A percentile compares a stretch with the other conserved stretches of the same genome.
Evolutionary conservation across 495 filamentous ascomycete species (phyloP).

Genomic region (Neurospora pannonica): DNA sequence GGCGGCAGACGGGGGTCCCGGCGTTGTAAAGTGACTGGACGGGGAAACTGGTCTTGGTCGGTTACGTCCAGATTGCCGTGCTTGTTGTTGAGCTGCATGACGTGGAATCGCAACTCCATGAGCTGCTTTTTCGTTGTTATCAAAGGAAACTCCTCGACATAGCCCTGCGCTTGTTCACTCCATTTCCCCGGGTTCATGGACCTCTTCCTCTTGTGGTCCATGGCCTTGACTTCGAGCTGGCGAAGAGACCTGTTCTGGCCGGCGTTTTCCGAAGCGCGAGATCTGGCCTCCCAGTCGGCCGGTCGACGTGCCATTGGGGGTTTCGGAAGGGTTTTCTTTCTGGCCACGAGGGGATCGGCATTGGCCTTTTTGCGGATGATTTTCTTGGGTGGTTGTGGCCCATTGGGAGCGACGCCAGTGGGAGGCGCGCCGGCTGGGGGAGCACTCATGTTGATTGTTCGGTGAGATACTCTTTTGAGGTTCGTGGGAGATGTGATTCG

Average conservation of each 20-base stretch:
- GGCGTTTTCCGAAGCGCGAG: not conserved
- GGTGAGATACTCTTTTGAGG: not conserved
- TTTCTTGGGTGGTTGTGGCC: conserved; percentile 31
- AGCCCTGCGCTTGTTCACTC: conserved; percentile 43
- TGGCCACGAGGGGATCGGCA: conserved; percentile 55
- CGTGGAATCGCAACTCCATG: conserved; percentile 73
- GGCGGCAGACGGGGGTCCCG: conserved; percentile 73
- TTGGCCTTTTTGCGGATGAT: conserved; percentile 39
- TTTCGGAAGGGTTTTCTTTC: conserved; percentile 40
- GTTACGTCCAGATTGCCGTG: conserved; percentile 51
- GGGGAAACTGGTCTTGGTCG: conserved; percentile 71
- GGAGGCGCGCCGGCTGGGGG: conserved; percentile 40
- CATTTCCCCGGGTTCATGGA: conserved; percentile 42
- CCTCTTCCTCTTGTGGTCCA: not conserved
- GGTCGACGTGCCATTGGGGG: not conserved
- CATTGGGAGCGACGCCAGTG: conserved; percentile 18
- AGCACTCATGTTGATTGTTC: conserved; percentile 42
- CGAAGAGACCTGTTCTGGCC: not conserved
- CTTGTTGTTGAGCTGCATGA: conserved; percentile 56
- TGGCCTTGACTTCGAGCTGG: not conserved
- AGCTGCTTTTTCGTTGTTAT: conserved; percentile 72
- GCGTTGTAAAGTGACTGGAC: conserved; percentile 79
- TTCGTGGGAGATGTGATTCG: not conserved
- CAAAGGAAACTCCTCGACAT: conserved; percentile 58
- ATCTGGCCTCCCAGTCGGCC: not conserved